Evolutionary conservation across 2,329 filamentous ascomycete species (phyloP).

Genomic region (Colletotrichum abscissum): DNA sequence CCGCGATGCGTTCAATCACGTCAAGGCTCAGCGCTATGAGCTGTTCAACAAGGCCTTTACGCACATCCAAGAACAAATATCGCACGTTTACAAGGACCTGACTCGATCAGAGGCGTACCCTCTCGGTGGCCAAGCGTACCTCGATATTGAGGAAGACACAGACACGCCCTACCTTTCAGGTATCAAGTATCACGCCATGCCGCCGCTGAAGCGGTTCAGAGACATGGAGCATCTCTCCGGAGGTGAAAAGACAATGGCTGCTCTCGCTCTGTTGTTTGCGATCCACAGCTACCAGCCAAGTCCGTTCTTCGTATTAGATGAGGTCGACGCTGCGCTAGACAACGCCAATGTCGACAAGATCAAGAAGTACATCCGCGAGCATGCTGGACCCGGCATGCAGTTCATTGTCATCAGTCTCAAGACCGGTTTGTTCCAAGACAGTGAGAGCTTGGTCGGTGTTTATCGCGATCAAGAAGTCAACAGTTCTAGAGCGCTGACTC

Average conservation of each 20-base stretch:
- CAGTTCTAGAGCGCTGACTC: constrained; percentile 87
- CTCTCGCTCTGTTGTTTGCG: constrained; percentile 93
- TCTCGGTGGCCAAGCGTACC: constrained; percentile 87
- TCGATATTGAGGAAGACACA: constrained; percentile 94
- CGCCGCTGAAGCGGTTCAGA: constrained; percentile 95
- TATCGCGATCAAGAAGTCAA: constrained; percentile 96
- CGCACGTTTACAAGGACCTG: constrained; percentile 92
- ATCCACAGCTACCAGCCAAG: constrained; percentile 96
- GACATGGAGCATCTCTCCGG: constrained; percentile 99
- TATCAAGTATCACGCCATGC: constrained; percentile 99
- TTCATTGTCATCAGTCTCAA: constrained; percentile 99
- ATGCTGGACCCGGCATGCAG: constrained; percentile 97
- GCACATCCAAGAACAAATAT: constrained; percentile 96
- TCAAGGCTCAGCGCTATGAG: constrained; percentile 86
- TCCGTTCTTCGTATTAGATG: constrained; percentile 97
- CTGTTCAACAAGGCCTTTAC: constrained; percentile 95
- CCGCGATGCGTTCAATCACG: constrained; percentile 83
- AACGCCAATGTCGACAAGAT: constrained; percentile 97
- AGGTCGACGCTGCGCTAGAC: constrained; percentile 97
- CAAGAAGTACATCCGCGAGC: constrained; percentile 94
- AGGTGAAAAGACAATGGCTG: constrained; percentile 99
- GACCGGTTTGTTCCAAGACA: constrained; percentile 94
- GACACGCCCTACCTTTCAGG: constrained; percentile 95
- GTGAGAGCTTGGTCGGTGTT: constrained; percentile 93
- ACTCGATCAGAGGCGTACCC: constrained; percentile 92